Base-by-base conservation (phyloP, 2,329 filamentous ascomycete genomes). In the Arachnopeziza araneosa region DNA sequence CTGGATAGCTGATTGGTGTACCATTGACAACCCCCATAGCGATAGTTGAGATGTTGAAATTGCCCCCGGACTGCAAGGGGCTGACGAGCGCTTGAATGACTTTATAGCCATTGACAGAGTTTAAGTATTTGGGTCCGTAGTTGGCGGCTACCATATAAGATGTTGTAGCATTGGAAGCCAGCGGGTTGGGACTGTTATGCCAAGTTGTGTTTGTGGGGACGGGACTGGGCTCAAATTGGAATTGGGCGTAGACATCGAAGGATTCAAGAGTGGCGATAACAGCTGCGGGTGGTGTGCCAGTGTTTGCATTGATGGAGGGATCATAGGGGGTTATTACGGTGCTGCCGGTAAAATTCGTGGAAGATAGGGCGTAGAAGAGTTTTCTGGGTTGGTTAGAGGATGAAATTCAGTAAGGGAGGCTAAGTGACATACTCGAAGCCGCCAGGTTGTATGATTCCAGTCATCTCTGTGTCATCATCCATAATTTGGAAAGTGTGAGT, bases 401-500 rank as follows among this genome's bases (percentile, higher is more conserved):
- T 9, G 14, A 7, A 6, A 14, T 52, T 14, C 12, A 17, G 49
- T 5, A 21, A 9, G 21, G n/a, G 6, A 24, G 17, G 17, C 24
- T 17, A 55, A 50, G 26, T 52, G 10, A 69, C 67, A 52, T 71
- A 74, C 71, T 80, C 78, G 55, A 80, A 80, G n/a, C 77, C 78
- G 32, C 79, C 77, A 2, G 78, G 78, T 8, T 72, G 70, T 52
- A 80, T 76, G 0, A 78, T 72, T 1, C 78, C 78, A 1, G 76
- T 72, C 67, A 80, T 73, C 63, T 80, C 75, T 4, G 77, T 79
- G 63, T 79, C 76, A 0, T 77, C 77, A 57, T 80, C 78, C 14
- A 78, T 65, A 19, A 79, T 71, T 64, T 79, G 76, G 70, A 80
- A 80, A 2, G 77, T 78, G 61, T 80, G 79, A 1, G 75, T 78